Evolutionary conservation across 148 eudicot species (phyloP).

Genomic region (Cornus florida): DNA sequence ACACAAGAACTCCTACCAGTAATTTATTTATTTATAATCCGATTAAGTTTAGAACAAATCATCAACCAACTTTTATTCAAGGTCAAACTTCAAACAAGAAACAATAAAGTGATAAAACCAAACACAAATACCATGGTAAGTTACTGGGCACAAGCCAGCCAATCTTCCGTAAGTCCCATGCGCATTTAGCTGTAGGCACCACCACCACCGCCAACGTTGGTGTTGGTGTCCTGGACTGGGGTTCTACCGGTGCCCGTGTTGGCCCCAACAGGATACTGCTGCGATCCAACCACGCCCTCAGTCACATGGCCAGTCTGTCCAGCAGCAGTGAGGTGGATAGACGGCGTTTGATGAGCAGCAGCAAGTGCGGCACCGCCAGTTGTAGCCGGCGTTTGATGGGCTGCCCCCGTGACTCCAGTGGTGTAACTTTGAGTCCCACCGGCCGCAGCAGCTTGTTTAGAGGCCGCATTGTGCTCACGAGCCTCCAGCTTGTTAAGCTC

Average conservation of each 20-base stretch:
- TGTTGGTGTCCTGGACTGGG: neutral
- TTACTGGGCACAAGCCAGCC: too few species aligned
- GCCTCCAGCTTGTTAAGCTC: slow-evolving; percentile 52
- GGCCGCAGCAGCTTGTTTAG: slow-evolving; percentile 24
- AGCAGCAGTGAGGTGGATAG: too few species aligned
- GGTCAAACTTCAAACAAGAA: too few species aligned
- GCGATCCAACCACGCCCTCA: neutral
- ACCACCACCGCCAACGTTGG: slow-evolving; percentile 30
- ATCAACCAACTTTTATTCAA: too few species aligned
- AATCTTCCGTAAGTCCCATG: too few species aligned
- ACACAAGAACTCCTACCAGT: too few species aligned
- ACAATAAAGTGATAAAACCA: too few species aligned
- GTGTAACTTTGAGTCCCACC: slow-evolving; percentile 29
- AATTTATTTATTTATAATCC: too few species aligned
- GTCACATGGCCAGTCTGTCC: slow-evolving; percentile 23
- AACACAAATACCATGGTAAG: too few species aligned
- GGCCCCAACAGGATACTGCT: neutral
- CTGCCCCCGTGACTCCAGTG: slow-evolving; percentile 23
- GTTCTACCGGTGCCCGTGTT: slow-evolving; percentile 1
- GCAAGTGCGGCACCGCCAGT: slow-evolving; percentile 50
- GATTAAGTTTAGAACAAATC: too few species aligned
- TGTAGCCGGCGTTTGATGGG: slow-evolving; percentile 33
- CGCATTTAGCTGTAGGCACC: slow-evolving; percentile 15
- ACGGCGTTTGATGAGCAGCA: too few species aligned
- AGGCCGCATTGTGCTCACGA: slow-evolving; percentile 38